phyloP scores from a whole-genome alignment of 202 grass and related monocot species.

The Panicum virgatum region DNA sequence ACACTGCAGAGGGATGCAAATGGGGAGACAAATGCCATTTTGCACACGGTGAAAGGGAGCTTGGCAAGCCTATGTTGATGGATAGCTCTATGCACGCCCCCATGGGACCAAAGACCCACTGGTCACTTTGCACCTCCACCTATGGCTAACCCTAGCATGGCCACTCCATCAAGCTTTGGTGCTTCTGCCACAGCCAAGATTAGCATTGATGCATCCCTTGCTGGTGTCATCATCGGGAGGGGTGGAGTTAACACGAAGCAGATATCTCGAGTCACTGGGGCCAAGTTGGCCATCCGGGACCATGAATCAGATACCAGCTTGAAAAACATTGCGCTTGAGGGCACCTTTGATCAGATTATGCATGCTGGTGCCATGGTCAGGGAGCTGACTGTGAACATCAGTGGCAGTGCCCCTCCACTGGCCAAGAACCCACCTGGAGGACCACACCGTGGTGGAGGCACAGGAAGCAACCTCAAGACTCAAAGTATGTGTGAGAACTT shows the following conservation, averaged over 20 bases:
- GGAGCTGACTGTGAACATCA: slow-evolving; percentile 68
- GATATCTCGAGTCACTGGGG: slow-evolving; percentile 62
- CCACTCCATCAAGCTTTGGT: slow-evolving; percentile 58
- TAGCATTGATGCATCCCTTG: slow-evolving; percentile 67
- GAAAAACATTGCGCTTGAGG: slow-evolving; percentile 81
- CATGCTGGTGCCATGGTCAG: slow-evolving; percentile 65
- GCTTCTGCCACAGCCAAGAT: slow-evolving; percentile 79
- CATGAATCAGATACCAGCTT: slow-evolving; percentile 66
- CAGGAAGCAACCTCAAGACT: slow-evolving; percentile 69
- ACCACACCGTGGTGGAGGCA: slow-evolving; percentile 23
- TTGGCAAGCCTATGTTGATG: slow-evolving; percentile 53
- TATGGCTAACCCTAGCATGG: slow-evolving; percentile 32
- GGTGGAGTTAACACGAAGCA: slow-evolving; percentile 76
- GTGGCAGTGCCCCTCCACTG: slow-evolving; percentile 9
- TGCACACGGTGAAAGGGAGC: slow-evolving; percentile 71
- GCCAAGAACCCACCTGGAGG: slow-evolving; percentile 28
- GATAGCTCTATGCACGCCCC: slow-evolving; percentile 28
- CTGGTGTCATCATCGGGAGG: slow-evolving; percentile 67
- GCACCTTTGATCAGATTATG: slow-evolving; percentile 85
- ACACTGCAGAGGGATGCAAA: slow-evolving; percentile 85
- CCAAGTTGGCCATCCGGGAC: slow-evolving; percentile 64
- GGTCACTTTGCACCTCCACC: slow-evolving; percentile 38
- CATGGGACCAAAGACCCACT: slow-evolving; percentile 33
- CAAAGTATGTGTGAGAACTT: slow-evolving; percentile 82
- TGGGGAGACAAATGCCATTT: slow-evolving; percentile 82